Evolutionary conservation across 306 rosid species (phyloP).

Genomic region (Vicia villosa): DNA sequence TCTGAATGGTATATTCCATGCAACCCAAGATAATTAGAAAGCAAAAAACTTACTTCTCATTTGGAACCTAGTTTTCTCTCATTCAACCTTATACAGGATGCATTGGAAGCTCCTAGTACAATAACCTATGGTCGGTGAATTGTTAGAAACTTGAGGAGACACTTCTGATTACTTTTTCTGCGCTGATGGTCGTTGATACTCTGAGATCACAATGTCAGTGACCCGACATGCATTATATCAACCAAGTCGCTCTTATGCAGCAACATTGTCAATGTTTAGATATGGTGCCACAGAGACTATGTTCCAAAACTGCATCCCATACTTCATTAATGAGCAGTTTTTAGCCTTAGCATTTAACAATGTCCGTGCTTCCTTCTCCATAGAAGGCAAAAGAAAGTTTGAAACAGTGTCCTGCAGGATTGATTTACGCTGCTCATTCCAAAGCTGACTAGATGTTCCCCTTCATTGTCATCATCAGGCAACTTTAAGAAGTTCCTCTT

Average conservation of each 20-base stretch:
- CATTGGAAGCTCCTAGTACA: conserved; percentile 50
- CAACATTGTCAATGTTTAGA: conserved; percentile 24
- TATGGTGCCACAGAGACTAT: conserved; percentile 47
- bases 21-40: background rate
- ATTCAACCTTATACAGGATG: conserved; percentile 44
- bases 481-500: conserved; percentile 52
- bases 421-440: conserved; percentile 54
- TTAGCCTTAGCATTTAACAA: conserved; percentile 46
- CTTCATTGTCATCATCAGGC: conserved; percentile 38
- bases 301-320: conserved; percentile 50
- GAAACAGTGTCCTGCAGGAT: conserved; percentile 46
- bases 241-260: conserved; percentile 34
- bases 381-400: conserved; percentile 47
- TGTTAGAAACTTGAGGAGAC: conserved; percentile 43
- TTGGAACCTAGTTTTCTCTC: conserved; percentile 1
- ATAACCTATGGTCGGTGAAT: conserved; percentile 44
- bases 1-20: background rate
- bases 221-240: conserved; percentile 51
- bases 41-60: background rate
- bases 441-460: conserved; percentile 36
- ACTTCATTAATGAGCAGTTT: conserved; percentile 44
- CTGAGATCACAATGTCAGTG: conserved; percentile 45
- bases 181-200: conserved; percentile 49
- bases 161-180: conserved; percentile 42
- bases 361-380: conserved; percentile 53